These are phyloP conservation scores for Perkinsus chesapeaki DNA, from an alignment of 169 alveolate genomes.

Conservation along the genomic window DNA sequence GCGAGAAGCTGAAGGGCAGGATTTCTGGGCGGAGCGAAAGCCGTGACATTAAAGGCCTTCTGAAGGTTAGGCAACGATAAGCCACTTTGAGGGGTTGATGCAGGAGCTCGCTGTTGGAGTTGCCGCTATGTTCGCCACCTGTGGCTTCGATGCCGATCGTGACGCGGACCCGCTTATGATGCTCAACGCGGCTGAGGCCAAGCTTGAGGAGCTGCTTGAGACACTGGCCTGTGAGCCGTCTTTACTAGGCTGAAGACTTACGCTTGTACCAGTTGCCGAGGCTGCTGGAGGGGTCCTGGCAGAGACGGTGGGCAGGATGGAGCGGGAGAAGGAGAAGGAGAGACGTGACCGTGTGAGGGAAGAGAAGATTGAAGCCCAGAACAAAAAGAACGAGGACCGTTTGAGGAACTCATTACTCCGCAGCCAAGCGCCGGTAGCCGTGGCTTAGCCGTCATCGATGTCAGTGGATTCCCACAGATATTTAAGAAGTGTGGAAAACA, in stretches of 20 bases:
- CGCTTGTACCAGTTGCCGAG: neutral
- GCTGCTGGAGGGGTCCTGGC: neutral
- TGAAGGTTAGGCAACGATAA: neutral
- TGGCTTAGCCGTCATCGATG: neutral
- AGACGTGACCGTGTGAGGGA: constrained; percentile 33
- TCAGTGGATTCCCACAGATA: neutral
- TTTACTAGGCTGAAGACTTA: neutral
- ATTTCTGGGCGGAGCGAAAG: neutral
- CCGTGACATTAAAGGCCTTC: neutral
- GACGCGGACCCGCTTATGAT: constrained; percentile 7
- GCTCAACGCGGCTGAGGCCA: constrained; percentile 8
- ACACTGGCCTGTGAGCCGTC: constrained; percentile 1
- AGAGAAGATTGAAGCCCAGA: constrained; percentile 25
- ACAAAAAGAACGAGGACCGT: constrained; percentile 29
- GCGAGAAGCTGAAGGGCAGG: neutral
- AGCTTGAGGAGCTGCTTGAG: constrained; percentile 11
- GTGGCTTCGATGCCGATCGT: constrained; percentile 12
- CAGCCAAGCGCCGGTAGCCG: neutral
- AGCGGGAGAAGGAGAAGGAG: constrained; percentile 26
- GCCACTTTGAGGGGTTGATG: neutral
- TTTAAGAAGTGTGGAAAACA: neutral
- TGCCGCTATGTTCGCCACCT: neutral
- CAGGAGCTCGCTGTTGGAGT: neutral
- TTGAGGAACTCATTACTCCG: neutral
- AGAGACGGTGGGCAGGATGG: constrained; percentile 18